Conservation (phyloP, 352 stramenopile genomes). For the Hyaloperonospora arabidopsidis region DNA sequence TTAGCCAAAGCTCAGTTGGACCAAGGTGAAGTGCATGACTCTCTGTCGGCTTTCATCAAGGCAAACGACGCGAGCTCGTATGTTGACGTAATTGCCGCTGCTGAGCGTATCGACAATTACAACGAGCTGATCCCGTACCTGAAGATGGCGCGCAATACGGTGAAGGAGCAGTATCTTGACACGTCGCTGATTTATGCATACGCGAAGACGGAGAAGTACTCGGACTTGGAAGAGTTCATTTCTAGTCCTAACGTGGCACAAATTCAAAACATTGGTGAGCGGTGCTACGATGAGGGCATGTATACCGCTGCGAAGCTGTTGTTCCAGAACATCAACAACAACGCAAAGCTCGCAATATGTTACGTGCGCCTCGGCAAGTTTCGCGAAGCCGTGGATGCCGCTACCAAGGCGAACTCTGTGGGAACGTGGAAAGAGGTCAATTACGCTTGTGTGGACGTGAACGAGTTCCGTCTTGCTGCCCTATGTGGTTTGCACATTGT, state of each 20-base stretch:
- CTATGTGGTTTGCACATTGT: conserved; percentile 99
- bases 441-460: conserved; percentile 95
- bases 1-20: conserved; percentile 98
- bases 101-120: conserved; percentile 95
- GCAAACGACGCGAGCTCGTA: conserved; percentile 97
- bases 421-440: conserved; percentile 99
- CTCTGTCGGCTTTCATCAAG: conserved; percentile 99
- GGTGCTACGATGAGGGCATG: conserved; percentile 97
- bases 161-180: conserved; percentile 99
- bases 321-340: conserved; percentile 99
- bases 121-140: conserved; percentile 97
- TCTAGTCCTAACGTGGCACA: conserved; percentile 98
- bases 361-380: conserved; percentile 99
- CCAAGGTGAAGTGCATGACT: conserved; percentile 91
- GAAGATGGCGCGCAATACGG: conserved; percentile 97
- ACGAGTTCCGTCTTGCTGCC: conserved; percentile 97
- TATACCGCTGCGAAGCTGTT: conserved; percentile 98
- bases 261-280: conserved; percentile 98
- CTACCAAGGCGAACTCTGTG: conserved; percentile 98
- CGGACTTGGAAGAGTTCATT: conserved; percentile 99
- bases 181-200: conserved; percentile 99
- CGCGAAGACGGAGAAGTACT: conserved; percentile 97
- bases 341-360: conserved; percentile 99
- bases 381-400: conserved; percentile 97
- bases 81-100: conserved; percentile 95